Evolutionary conservation across 805 yeast species (phyloP), one percentile per base, ranked within the genome.

Genomic region (Cyberlindnera lachancei): DNA sequence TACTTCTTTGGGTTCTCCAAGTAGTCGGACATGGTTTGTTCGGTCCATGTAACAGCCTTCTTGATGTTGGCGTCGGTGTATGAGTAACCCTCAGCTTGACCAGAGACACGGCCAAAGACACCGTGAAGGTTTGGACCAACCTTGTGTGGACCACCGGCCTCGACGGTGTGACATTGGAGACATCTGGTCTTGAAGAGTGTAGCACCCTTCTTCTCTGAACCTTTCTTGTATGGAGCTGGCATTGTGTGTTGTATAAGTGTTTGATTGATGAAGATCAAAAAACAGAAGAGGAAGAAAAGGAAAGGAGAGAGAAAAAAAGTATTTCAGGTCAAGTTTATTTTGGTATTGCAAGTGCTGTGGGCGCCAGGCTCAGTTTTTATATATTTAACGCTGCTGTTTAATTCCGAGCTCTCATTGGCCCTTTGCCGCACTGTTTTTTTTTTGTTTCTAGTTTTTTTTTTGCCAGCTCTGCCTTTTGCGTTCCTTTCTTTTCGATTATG

Each of bases 1-100:
- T 87, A 92, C 74, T 92, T 92, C 94, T 92, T 92, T 72, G 98
- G 98, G 84, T 92, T 92, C 70, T 83, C 94, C 67, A 92, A 78
- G 81, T 92, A 92, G 65, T 84, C 95, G 53, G 81, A 73, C 82
- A 92, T 75, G 64, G 86, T 75, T 61, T 87, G 87, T 58, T 78
- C 87, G 48, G 58, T 52, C 98, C 98, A 92, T 40, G 53, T 52
- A 44, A 92, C 94, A 59, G 87, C 94, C 70, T 87, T 87, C 73
- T 80, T 81, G 77, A 85, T 84, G 85, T 90, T 90, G 62, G 98
- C 97, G 52, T 92, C 98, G 38, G 97, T 87, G 79, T 85, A 92
- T 32, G 95, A 80, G 78, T 68, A 92, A 48, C 97, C 98, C 37
- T 66, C 80, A 56, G 94, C 95, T 59, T 70, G 66, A 65, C 98